Base-by-base conservation (phyloP, 2,329 filamentous ascomycete species). In the Fusarium tricinctum region DNA sequence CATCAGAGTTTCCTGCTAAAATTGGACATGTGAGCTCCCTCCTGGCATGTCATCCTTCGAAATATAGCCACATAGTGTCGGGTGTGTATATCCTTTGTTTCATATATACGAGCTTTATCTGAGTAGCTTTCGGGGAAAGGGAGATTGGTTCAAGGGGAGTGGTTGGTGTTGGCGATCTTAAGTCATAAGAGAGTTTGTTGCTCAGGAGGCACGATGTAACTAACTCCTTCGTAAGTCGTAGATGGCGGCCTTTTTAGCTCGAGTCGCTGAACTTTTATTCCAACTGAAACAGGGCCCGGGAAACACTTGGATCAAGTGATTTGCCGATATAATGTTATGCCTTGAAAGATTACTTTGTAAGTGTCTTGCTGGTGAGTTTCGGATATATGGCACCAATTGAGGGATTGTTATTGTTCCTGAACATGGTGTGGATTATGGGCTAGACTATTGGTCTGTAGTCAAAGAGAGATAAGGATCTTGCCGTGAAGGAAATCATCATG, bases 1-100 rank as follows among this genome's bases (percentile, higher is more conserved):
- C 23, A 38, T 44, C 23, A 19, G 15, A 17, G 23, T 35, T 63
- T 17, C 17, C 44, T 46, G 42, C 53, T 51, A 46, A 47, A 30
- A 30, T 60, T 48, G 26, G 30, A 40, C 52, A 58, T 51, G 60
- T 39, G 59, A 64, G 46, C 42, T 61, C 32, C 26, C 42, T 61
- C 32, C 26, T 44, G 50, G 50, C 28, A 23, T 61, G 26, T 19
- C 23, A 44, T 60, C 23, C 28, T 42, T 53, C 17, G 17, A n/a
- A 17, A 38, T 5, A 10, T 38, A 8, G 35, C 17, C 35, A 38
- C 48, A 54, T 54, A 19, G 35, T 23, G 23, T 46, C 50, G 56
- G 28, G 53, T 33, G 13, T 42, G 17, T 15, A 33, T 47, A 48
- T 38, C 35, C 50, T 33, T 47, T 47, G 47, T 54, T 57, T 57